Percentiles rank a stretch among this genome's conserved stretches.
Conservation (phyloP, 2,329 filamentous ascomycete species). For the Aspergillus quadricinctus region DNA sequence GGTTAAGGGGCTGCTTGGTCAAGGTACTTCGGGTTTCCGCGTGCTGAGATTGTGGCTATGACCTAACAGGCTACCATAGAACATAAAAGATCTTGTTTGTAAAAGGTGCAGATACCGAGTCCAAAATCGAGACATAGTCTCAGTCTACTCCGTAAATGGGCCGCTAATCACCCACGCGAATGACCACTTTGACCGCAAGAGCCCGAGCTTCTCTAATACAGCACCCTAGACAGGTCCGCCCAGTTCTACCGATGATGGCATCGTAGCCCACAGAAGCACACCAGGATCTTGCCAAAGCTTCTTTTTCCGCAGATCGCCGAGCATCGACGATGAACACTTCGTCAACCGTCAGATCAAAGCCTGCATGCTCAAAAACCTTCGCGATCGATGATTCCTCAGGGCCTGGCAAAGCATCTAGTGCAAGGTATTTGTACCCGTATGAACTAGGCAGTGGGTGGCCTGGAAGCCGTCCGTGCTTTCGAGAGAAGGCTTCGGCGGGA, state of each 20-base stretch:
- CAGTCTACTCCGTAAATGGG: too few species aligned
- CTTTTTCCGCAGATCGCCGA: constrained; percentile 30
- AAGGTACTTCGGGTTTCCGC: neutral
- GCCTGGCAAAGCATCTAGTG: constrained; percentile 21
- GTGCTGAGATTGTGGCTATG: neutral
- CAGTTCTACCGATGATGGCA: constrained; percentile 38
- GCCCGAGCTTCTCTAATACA: constrained; percentile 42
- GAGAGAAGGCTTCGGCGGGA: constrained; percentile 1
- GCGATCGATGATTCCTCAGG: constrained; percentile 8
- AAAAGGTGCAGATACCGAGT: neutral
- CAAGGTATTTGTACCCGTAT: constrained; percentile 30
- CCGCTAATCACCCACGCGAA: constrained; percentile 31
- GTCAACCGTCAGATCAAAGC: constrained; percentile 9
- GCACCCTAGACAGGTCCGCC: constrained; percentile 38
- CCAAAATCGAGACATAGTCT: neutral
- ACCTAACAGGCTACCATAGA: neutral
- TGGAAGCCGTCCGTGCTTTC: constrained; percentile 23
- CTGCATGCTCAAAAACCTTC: constrained; percentile 1
- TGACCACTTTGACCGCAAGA: constrained; percentile 34
- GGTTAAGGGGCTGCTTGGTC: neutral
- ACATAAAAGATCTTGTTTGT: neutral
- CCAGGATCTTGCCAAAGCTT: constrained; percentile 42
- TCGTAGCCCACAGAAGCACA: constrained; percentile 40
- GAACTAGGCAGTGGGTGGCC: constrained; percentile 36
- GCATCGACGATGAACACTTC: constrained; percentile 34